Base-by-base conservation (phyloP, 2,329 filamentous ascomycete species). In the Ceratocystis lukuohia region DNA sequence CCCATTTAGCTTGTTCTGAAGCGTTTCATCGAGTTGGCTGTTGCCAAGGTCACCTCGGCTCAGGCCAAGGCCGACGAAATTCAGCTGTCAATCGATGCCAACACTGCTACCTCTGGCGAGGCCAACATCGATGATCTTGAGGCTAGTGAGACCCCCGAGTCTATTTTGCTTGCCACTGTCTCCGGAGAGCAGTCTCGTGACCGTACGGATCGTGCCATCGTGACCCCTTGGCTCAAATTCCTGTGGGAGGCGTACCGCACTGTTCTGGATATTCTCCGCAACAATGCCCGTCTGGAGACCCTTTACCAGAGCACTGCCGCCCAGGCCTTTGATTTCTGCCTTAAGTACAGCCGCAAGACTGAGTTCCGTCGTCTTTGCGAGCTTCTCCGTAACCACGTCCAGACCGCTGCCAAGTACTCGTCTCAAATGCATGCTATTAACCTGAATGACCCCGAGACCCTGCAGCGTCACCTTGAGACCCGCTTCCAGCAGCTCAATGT, bases 371-470 rank as follows among this genome's bases (percentile, higher is more conserved):
- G 94, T 74, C 90, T 99, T 65, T 99, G 94, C 79, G 94, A 99
- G 81, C 85, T 99, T 70, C 88, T 99, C 70, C 89, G 94, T 73
- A 99, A 99, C 80, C 94, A 99, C 80, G 88, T 99, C 70, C 93
- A 96, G 80, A 99, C 96, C 75, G 94, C 94, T 65, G 93, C 94
- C 81, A 99, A 99, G 80, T 99, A 97, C 80, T 96, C 93, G 59
- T 87, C 91, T 70, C 94, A 97, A 84, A 96, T 97, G 89, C 93
- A 97, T 76, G 94, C 94, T 72, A 99, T 99, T 81, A 99, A 99
- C 80, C 82, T 99, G 70, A 97, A 91, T 77, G 94, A 99, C 73
- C 89, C 94, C 20, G 94, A 99, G 75, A 99, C 94, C 41, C 84
- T 99, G 65, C 94, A 99, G 80, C 90, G 94, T 71, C 94, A 99